Base-by-base conservation (phyloP, 305 asterid genomes). In the Ilex paraguariensis region DNA sequence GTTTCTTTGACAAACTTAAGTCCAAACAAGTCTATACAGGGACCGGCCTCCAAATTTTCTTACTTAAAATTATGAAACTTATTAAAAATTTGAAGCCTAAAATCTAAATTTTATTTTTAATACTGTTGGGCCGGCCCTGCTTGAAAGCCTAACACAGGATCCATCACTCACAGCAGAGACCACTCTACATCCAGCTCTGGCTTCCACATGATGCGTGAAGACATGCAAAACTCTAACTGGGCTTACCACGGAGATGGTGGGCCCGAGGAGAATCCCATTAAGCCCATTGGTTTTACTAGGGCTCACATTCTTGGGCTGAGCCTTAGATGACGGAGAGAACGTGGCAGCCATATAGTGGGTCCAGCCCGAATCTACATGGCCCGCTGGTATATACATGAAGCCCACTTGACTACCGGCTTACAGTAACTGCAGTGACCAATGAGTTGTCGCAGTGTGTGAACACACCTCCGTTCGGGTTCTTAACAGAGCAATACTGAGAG, bases 401-500 rank as follows among this genome's bases (percentile, higher is more conserved):
- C 98, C 98, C 28, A 92, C 79, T 57, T 82, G 95, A 54, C 45
- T 76, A 3, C 86, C 95, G 53, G 75, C 81, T 70, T 88, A 70
- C 69, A 88, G 73, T 40, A 91, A 82, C 84, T 73, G 94, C 2
- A 90, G 79, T 9, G n/a, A n/a, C n/a, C n/a, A n/a, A n/a, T n/a
- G 97, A 87, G 83, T 95, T 86, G 76, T 86, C 95, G 72, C 84
- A 93, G 89, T 93, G 97, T 39, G 82, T 66, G 81, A 92, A 90
- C 4, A 61, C 84, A 44, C 80, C 96, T 65, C 87, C 81, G 87
- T 90, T 90, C 31, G 95, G 93, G 91, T 92, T 92, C 67, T 33
- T 53, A 53, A 89, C 77, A 67, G 95, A 73, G 72, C 75, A 90
- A 88, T 90, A 82, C 13, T 84, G 87, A 53, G 96, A 84, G 84